Conservation (phyloP, 257 asterid species). For the Solanum bulbocastanum region DNA sequence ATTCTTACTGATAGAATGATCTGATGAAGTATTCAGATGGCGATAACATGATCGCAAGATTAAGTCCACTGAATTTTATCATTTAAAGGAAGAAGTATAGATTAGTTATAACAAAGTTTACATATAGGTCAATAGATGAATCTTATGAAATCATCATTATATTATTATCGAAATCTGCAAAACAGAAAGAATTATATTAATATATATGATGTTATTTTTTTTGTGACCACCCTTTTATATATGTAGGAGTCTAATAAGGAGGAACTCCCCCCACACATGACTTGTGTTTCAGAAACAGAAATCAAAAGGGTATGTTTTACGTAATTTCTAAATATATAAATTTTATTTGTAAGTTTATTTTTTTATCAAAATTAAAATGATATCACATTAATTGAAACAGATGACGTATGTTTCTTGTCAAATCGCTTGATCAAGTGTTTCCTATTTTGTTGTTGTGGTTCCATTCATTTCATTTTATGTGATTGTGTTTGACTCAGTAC, state of each 20-base stretch:
- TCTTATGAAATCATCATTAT: not conserved
- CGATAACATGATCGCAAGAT: not conserved
- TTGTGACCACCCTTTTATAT: not conserved
- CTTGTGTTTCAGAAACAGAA: constrained; percentile 12
- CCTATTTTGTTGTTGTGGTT: not conserved
- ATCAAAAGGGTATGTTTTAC: constrained; percentile 2
- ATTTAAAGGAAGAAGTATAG: not conserved
- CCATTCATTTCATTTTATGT: not conserved
- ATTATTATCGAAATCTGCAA: not conserved
- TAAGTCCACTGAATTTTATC: not conserved
- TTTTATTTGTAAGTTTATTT: not conserved
- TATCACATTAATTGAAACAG: not conserved
- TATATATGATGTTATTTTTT: not conserved
- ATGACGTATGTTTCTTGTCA: not conserved
- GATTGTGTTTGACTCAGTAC: accelerated
- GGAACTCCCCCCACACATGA: constrained; percentile 3
- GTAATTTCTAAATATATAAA: not conserved
- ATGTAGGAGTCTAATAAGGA: constrained; percentile 1
- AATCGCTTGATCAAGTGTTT: not conserved
- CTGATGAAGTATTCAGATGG: not conserved
- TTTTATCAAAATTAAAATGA: not conserved
- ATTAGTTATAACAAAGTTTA: not conserved
- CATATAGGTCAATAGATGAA: not conserved
- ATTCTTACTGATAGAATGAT: not conserved
- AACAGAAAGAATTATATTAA: not conserved